These are phyloP conservation scores for Centaurea solstitialis DNA, from an alignment of 129 eudicot genomes.

Conservation along the genomic window DNA sequence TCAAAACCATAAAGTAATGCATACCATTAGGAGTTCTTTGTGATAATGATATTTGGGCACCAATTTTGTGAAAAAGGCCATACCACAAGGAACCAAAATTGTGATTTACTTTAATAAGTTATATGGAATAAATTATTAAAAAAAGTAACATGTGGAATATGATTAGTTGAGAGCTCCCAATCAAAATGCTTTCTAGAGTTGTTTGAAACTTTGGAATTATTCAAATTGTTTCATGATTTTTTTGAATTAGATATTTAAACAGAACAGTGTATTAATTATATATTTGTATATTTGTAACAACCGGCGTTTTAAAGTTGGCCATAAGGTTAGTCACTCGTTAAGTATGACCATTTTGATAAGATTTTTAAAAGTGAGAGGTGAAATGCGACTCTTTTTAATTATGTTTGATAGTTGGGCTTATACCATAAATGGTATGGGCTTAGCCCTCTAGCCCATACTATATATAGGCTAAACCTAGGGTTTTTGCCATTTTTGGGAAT, in stretches of 20 bases:
- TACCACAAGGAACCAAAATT: not conserved
- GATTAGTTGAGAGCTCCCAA: slow-evolving; percentile 1
- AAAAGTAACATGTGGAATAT: not conserved
- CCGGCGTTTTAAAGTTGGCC: too few species aligned
- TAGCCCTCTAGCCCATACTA: too few species aligned
- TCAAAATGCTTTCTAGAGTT: slow-evolving; percentile 13
- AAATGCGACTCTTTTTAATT: too few species aligned
- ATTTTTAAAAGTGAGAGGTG: too few species aligned
- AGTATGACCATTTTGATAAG: too few species aligned
- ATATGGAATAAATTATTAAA: not conserved
- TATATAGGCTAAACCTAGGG: too few species aligned
- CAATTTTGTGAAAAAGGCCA: not conserved
- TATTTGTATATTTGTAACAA: too few species aligned
- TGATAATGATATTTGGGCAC: not conserved
- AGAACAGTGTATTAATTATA: too few species aligned
- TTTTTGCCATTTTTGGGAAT: too few species aligned
- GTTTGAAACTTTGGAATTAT: slow-evolving; percentile 1
- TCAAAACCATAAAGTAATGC: not conserved
- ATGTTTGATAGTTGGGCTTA: too few species aligned
- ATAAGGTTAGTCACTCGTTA: too few species aligned
- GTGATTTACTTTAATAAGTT: not conserved
- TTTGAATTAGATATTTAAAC: not conserved
- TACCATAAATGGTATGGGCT: too few species aligned
- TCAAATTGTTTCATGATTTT: not conserved
- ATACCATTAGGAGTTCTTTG: not conserved